Evolutionary conservation across 129 eudicot genomes (phyloP), one percentile per base, ranked within the genome.

Genomic region (Gnaphalium uliginosum): DNA sequence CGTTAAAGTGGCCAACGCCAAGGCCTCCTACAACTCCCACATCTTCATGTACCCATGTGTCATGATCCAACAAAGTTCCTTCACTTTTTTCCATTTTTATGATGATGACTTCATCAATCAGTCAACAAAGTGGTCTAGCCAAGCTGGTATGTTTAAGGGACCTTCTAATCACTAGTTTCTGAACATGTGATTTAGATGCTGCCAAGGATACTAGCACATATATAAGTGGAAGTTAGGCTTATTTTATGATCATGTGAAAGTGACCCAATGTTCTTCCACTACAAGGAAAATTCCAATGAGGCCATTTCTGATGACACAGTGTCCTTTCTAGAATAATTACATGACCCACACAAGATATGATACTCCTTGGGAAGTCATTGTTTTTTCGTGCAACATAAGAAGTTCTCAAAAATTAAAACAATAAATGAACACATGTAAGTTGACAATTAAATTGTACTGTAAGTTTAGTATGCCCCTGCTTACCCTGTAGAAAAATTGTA

Each of bases 81-180:
- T 60, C 56, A 43, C 35, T 27, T 71, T 79, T 60, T 27, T 17
- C 43, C 46, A 10, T 30, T 69, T 62, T 59, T 59, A n/a, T 59
- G 75, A 78, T 18, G 66, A 71, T 61, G 81, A 25, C 8, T 69
- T 59, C 41, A 71, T 71, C 60, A 71, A 79, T 64, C 68, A 50
- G 73, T 66, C 83, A 51, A 71, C 48, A 72, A 72, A 72, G 78
- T 79, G 71, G 82, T 79, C 66, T 64, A 72, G 48, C 73, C 67
- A 72, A 72, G 67, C 21, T 79, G 73, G 73, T 62, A 9, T 78
- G 29, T 68, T 24, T 64, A 29, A 64, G 53, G 23, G 72, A n/a
- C 80, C 8, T 66, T 73, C 22, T 0, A 56, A 35, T 33, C 33
- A 58, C 17, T 56, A 56, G 32, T 39, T 67, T 68, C 33, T 67